Percentiles rank a stretch among this genome's conserved stretches.
Evolutionary conservation across 345 rosid genomes (phyloP).

Genomic region (Populus davidiana): DNA sequence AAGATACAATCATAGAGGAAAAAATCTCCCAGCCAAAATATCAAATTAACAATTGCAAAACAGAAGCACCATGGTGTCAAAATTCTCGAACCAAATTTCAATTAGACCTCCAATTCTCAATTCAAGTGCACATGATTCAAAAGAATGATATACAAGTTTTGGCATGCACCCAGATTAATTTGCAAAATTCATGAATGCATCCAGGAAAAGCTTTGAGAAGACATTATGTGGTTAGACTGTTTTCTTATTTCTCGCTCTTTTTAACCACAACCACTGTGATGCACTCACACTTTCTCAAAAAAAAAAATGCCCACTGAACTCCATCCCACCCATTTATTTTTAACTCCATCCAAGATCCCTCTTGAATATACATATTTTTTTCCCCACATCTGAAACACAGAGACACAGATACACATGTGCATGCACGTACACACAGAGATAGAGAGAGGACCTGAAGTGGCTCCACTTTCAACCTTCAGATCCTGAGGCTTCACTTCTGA

Average conservation of each 20-base stretch:
- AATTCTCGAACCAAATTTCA: not conserved
- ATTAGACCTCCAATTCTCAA: not conserved
- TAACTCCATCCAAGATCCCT: not conserved
- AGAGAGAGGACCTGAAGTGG: slow-evolving; percentile 30
- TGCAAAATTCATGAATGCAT: not conserved
- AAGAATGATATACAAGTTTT: not conserved
- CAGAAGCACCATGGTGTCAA: not conserved
- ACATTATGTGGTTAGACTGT: not conserved
- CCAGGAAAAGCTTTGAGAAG: not conserved
- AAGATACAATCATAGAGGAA: not conserved
- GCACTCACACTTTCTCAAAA: not conserved
- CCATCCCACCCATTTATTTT: not conserved
- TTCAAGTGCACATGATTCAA: not conserved
- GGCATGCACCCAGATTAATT: not conserved
- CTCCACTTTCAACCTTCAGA: slow-evolving; percentile 31
- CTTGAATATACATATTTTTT: not conserved
- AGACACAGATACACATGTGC: not conserved
- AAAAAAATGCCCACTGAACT: not conserved
- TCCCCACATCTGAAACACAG: not conserved
- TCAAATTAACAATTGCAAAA: not conserved
- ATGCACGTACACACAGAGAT: not conserved
- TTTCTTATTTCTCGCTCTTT: not conserved
- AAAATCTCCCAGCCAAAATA: not conserved
- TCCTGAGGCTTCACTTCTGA: slow-evolving; percentile 21
- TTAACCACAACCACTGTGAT: not conserved